Evolutionary conservation across 169 alveolate species (phyloP).

Genomic region (Amoebophrya sp.): DNA sequence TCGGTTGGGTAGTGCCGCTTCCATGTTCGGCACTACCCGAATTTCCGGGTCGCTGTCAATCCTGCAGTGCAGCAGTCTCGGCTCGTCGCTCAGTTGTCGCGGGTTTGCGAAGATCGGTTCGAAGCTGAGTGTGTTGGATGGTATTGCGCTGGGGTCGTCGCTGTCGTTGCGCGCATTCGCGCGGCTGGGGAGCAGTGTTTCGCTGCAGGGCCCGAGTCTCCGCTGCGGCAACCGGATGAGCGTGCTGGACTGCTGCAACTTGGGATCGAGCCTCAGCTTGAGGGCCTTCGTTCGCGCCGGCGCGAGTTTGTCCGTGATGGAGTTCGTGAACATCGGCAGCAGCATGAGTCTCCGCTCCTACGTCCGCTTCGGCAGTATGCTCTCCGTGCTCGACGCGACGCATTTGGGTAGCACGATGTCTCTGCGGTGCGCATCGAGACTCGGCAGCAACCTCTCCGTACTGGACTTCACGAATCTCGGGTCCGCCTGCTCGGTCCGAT

Average conservation of each 20-base stretch:
- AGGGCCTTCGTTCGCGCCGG: not conserved
- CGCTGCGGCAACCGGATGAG: too few relatives aligned
- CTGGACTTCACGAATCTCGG: not conserved
- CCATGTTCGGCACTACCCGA: too few relatives aligned
- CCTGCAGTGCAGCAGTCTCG: too few relatives aligned
- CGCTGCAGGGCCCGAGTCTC: not conserved
- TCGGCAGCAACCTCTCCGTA: not conserved
- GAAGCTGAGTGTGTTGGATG: too few relatives aligned
- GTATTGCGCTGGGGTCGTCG: too few relatives aligned
- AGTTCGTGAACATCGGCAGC: conserved; percentile 9
- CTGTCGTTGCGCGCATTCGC: not conserved
- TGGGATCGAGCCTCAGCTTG: not conserved
- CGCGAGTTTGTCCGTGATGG: not conserved
- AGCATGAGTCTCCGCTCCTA: not conserved
- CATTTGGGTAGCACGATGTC: not conserved
- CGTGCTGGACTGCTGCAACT: not conserved
- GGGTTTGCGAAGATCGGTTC: too few relatives aligned
- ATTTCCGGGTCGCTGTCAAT: too few relatives aligned
- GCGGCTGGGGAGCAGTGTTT: not conserved
- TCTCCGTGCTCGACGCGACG: not conserved
- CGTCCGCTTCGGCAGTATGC: not conserved
- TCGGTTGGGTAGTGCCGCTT: not conserved
- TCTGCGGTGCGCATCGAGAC: not conserved
- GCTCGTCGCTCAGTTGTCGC: too few relatives aligned
- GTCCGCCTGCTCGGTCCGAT: not conserved